These are phyloP conservation scores for Mucor sp. DNA, from an alignment of 371 early-diverging fungal species.

Conservation along the genomic window DNA sequence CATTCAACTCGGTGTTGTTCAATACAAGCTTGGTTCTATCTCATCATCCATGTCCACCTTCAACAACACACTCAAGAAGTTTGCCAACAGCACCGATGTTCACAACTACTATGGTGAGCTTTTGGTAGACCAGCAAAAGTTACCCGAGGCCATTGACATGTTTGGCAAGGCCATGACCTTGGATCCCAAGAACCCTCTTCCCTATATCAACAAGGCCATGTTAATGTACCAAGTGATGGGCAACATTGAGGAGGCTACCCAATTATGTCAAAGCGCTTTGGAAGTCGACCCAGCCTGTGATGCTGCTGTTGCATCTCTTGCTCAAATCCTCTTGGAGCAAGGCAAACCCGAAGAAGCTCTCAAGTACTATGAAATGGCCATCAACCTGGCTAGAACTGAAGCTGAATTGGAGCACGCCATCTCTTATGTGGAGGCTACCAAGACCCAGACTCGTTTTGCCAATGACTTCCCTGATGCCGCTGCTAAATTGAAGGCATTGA, in stretches of 20 bases:
- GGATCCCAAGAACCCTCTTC: constrained; percentile 78
- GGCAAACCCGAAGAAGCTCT: constrained; percentile 87
- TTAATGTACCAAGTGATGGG: constrained; percentile 81
- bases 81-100: constrained; percentile 85
- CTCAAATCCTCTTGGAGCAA: constrained; percentile 87
- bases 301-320: constrained; percentile 90
- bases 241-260: constrained; percentile 77
- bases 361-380: constrained; percentile 79
- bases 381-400: constrained; percentile 86
- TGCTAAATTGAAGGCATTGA: constrained; percentile 39
- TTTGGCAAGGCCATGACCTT: constrained; percentile 80
- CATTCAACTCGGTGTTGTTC: constrained; percentile 94
- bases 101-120: constrained; percentile 97
- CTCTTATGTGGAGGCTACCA: constrained; percentile 70
- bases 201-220: constrained; percentile 97
- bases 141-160: constrained; percentile 72
- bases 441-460: constrained; percentile 49
- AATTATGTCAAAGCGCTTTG: constrained; percentile 79
- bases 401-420: constrained; percentile 88
- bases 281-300: constrained; percentile 94
- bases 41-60: constrained; percentile 77
- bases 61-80: constrained; percentile 76
- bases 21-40: constrained; percentile 86
- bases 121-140: constrained; percentile 82
- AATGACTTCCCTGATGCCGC: constrained; percentile 51